Percentiles rank a stretch among this genome's conserved stretches.
phyloP scores from a whole-genome alignment of 2,329 filamentous ascomycete genomes.

The Stagonosporopsis chrysanthemi region DNA sequence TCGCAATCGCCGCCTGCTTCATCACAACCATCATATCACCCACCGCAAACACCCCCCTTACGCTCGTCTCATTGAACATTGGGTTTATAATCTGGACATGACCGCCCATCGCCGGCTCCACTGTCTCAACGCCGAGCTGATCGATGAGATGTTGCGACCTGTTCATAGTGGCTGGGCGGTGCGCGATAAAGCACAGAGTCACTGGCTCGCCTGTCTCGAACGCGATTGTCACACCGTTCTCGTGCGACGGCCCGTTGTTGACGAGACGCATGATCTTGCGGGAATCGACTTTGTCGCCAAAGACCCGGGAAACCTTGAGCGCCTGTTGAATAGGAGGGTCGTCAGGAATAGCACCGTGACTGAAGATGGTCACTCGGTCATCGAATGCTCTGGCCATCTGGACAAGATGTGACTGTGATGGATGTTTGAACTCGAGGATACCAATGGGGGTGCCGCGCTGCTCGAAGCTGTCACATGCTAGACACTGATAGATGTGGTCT shows the following conservation, averaged over 20 bases:
- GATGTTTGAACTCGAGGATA: slow-evolving; percentile 33
- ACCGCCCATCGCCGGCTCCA: slow-evolving; percentile 51
- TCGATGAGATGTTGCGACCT: slow-evolving; percentile 41
- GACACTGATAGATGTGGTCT: slow-evolving; percentile 60
- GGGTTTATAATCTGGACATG: slow-evolving; percentile 51
- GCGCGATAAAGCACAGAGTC: slow-evolving; percentile 39
- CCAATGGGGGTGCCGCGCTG: slow-evolving; percentile 55
- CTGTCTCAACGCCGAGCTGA: slow-evolving; percentile 46
- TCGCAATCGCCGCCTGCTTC: slow-evolving; percentile 43
- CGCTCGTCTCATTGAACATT: slow-evolving; percentile 60
- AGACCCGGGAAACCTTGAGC: slow-evolving; percentile 27
- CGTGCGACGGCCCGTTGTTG: slow-evolving; percentile 38
- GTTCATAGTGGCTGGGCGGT: slow-evolving; percentile 41
- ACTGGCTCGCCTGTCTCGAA: slow-evolving; percentile 37
- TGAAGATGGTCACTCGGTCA: slow-evolving; percentile 36
- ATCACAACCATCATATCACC: slow-evolving; percentile 56
- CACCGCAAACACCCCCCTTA: slow-evolving; percentile 61
- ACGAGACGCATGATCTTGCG: slow-evolving; percentile 34
- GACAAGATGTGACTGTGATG: slow-evolving; percentile 33
- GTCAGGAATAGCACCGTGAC: slow-evolving; percentile 28
- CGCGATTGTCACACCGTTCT: slow-evolving; percentile 37
- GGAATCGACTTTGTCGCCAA: slow-evolving; percentile 37
- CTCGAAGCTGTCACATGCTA: slow-evolving; percentile 68
- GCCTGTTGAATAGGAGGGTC: slow-evolving; percentile 28
- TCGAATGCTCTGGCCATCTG: slow-evolving; percentile 40